Base-by-base conservation (phyloP, 441 rosid species). In the Pelargonium australe region DNA sequence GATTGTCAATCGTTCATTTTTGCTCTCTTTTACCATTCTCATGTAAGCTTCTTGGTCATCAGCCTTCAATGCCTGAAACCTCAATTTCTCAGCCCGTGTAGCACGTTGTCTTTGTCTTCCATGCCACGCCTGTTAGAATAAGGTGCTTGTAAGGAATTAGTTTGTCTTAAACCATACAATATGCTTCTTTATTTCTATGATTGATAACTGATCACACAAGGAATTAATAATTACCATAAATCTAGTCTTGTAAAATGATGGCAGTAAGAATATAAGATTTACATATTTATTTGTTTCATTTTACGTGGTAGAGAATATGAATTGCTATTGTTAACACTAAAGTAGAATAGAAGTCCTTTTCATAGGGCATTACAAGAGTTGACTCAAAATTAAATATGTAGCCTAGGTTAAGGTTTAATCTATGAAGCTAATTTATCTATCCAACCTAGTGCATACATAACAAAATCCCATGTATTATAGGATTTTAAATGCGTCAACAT, bases 41-140 rank as follows among this genome's bases (percentile, higher is more conserved):
- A 93, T 91, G 78, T 95, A 95, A 69, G 96, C 95, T 84, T 91
- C 99, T 76, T 95, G 96, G 78, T 95, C 96, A 83, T 91, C 99
- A 60, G 96, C 86, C 84, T 91, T 95, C 74, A 95, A 85, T 69
- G 99, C 99, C 82, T 89, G 92, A 76, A 95, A 79, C 81, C 99
- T 90, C 81, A 92, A 76, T 79, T 92, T 95, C 85, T 95, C 99
- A 70, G 97, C 97, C 68, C 99, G 86, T 41, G 97, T 90, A 60
- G 97, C 97, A 71, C 99, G 97, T 68, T 95, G 99, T 80, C 98
- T 83, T 85, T 95, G 99, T 80, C 89, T 89, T 77, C 97, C 98
- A 88, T 95, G 99, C 99, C 99, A 95, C 12, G 94, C 91, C 99
- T 95, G 81, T 76, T 57, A 70, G 55, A 79, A 72, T 55, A 74